Evolutionary conservation across 2,329 filamentous ascomycete species (phyloP).

Genomic region (Thelonectria rubi): DNA sequence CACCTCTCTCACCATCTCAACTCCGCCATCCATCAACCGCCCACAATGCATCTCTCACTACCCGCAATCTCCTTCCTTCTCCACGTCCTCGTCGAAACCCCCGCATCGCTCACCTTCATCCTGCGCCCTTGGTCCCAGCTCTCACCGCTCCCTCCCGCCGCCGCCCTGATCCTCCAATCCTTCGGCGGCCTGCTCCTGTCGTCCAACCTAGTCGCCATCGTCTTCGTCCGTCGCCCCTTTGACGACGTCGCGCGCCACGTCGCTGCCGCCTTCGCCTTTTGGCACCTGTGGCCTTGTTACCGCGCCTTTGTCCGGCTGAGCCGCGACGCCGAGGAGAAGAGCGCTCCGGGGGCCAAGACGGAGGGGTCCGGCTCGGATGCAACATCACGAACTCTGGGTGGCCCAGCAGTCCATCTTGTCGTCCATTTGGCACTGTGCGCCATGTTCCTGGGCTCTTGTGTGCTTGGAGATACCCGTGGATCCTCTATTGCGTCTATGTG

Average conservation of each 20-base stretch:
- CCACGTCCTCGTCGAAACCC: constrained; percentile 52
- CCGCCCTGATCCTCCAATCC: constrained; percentile 55
- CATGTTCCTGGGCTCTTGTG: constrained; percentile 44
- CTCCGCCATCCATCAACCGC: not conserved
- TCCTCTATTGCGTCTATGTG: constrained; percentile 20
- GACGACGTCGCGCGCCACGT: constrained; percentile 47
- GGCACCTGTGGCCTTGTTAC: constrained; percentile 59
- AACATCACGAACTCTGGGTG: constrained; percentile 50
- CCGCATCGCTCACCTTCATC: constrained; percentile 58
- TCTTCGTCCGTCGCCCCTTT: constrained; percentile 46
- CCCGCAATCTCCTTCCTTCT: constrained; percentile 47
- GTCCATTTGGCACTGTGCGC: constrained; percentile 52
- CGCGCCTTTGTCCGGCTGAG: constrained; percentile 50
- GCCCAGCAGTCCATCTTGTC: constrained; percentile 56
- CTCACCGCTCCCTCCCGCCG: constrained; percentile 49
- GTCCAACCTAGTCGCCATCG: constrained; percentile 54
- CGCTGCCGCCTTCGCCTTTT: constrained; percentile 55
- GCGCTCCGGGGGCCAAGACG: not conserved
- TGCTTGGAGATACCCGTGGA: constrained; percentile 26
- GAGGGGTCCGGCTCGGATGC: constrained; percentile 5
- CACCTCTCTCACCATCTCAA: not conserved
- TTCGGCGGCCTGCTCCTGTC: constrained; percentile 59
- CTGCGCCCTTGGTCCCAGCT: constrained; percentile 54
- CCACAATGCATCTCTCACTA: constrained; percentile 22
- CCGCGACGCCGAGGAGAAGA: constrained; percentile 38